Conservation (phyloP, 495 filamentous ascomycete species). For the Oidiodendron maius region DNA sequence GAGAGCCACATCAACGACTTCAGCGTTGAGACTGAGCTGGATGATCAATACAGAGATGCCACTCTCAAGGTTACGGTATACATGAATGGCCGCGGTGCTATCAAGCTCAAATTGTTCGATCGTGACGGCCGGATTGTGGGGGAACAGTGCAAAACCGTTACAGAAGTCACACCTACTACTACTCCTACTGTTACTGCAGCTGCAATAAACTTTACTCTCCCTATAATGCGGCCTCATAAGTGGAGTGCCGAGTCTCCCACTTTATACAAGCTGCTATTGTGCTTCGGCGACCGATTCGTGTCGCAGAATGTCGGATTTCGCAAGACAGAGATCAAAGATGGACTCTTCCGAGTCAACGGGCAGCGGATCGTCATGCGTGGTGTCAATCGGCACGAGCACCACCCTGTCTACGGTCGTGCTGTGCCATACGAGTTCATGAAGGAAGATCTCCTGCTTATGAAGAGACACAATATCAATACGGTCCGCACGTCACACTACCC, state of each 20-base stretch:
- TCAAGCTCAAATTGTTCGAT: slow-evolving; percentile 32
- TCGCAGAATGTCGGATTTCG: slow-evolving; percentile 58
- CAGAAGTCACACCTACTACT: too few relatives aligned
- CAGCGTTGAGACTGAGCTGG: slow-evolving; percentile 47
- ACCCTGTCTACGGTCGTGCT: slow-evolving; percentile 52
- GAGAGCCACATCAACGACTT: slow-evolving; percentile 52
- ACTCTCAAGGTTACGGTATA: slow-evolving; percentile 41
- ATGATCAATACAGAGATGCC: slow-evolving; percentile 50
- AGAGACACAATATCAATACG: slow-evolving; percentile 63
- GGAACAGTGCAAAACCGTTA: too few relatives aligned
- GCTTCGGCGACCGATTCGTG: slow-evolving; percentile 31
- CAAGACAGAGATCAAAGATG: slow-evolving; percentile 48
- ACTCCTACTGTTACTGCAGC: slow-evolving; percentile 12
- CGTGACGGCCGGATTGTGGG: background rate
- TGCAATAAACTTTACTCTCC: slow-evolving; percentile 11
- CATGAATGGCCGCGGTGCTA: slow-evolving; percentile 24
- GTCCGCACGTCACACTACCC: slow-evolving; percentile 62
- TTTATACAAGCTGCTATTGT: slow-evolving; percentile 46
- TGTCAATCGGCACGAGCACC: slow-evolving; percentile 66
- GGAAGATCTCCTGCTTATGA: slow-evolving; percentile 58
- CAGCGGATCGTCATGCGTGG: slow-evolving; percentile 53
- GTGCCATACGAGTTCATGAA: slow-evolving; percentile 50
- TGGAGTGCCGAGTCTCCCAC: slow-evolving; percentile 69
- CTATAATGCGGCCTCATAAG: slow-evolving; percentile 29
- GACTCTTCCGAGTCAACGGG: slow-evolving; percentile 56